Conservation (phyloP, 768 basidiomycete species). For the Mycena vitilis region DNA sequence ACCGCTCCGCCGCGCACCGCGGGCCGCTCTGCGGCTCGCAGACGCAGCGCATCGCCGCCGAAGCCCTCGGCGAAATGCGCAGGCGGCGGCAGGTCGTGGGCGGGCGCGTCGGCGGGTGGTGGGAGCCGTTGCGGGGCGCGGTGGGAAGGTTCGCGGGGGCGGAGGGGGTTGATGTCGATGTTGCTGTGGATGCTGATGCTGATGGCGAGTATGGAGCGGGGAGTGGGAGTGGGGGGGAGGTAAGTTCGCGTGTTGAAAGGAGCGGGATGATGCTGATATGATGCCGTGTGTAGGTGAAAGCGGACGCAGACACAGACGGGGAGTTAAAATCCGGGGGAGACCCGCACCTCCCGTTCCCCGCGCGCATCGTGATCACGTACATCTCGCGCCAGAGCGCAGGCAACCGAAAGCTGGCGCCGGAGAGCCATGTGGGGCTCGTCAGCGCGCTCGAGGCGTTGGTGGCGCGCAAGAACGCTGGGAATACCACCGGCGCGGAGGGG, state of each 20-base stretch:
- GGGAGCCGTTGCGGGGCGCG: conserved; percentile 77
- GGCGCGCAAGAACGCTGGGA: conserved; percentile 45
- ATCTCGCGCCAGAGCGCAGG: conserved; percentile 72
- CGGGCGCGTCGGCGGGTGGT: conserved; percentile 70
- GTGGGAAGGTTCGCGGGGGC: conserved; percentile 78
- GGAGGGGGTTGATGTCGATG: conserved; percentile 20
- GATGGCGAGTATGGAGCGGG: too few species aligned
- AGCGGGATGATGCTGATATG: too few species aligned
- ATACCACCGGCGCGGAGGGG: too few species aligned
- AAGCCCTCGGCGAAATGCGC: conserved; percentile 69
- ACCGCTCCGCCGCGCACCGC: conserved; percentile 82
- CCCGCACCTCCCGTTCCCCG: conserved; percentile 52
- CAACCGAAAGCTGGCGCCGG: conserved; percentile 62
- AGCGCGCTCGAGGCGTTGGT: conserved; percentile 63
- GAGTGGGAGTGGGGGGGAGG: too few species aligned
- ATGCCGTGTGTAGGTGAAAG: too few species aligned
- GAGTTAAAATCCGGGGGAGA: conserved; percentile 22
- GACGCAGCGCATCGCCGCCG: conserved; percentile 79
- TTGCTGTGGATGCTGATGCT: too few species aligned
- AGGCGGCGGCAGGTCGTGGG: conserved; percentile 47
- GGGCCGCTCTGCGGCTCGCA: conserved; percentile 70
- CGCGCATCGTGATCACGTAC: conserved; percentile 76
- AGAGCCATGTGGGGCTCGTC: conserved; percentile 69
- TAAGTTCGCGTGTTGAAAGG: too few species aligned
- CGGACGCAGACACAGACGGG: too few species aligned